Conservation (phyloP, 768 basidiomycete species). For the Filobasidium wieringae region DNA sequence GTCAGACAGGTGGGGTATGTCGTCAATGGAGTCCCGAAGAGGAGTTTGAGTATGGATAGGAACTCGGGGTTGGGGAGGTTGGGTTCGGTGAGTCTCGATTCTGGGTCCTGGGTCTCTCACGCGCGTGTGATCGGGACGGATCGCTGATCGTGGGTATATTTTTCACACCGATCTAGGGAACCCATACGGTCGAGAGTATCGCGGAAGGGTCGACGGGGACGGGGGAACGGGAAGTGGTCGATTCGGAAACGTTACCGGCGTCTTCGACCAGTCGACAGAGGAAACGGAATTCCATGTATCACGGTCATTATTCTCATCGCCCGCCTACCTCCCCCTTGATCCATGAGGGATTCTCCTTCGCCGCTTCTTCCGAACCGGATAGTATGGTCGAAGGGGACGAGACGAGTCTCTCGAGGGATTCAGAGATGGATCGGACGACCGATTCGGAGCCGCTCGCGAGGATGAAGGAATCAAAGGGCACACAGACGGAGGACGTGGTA, state of each 20-base stretch:
- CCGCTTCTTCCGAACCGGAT: neutral
- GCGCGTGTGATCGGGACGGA: no score
- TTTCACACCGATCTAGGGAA: neutral
- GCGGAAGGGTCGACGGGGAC: neutral
- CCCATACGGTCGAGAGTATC: neutral
- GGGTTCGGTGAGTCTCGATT: neutral
- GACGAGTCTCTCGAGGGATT: neutral
- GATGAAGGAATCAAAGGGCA: slow-evolving; percentile 8
- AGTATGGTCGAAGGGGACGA: slow-evolving; percentile 3
- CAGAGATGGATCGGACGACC: neutral
- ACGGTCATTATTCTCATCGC: neutral
- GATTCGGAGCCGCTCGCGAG: neutral
- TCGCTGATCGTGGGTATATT: neutral
- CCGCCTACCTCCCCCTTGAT: neutral
- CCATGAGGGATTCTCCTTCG: neutral
- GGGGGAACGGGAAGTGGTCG: neutral
- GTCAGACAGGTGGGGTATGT: neutral
- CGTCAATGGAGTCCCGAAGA: neutral
- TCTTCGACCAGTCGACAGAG: neutral
- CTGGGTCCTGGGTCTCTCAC: neutral
- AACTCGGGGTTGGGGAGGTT: neutral
- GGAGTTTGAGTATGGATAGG: neutral
- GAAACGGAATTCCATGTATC: neutral
- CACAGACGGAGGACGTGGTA: slow-evolving; percentile 28
- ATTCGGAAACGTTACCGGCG: neutral